A percentile compares a stretch with the other conserved stretches of the same genome.
phyloP scores from a whole-genome alignment of 352 stramenopile species.

The Ochromonadaceae sp. region DNA sequence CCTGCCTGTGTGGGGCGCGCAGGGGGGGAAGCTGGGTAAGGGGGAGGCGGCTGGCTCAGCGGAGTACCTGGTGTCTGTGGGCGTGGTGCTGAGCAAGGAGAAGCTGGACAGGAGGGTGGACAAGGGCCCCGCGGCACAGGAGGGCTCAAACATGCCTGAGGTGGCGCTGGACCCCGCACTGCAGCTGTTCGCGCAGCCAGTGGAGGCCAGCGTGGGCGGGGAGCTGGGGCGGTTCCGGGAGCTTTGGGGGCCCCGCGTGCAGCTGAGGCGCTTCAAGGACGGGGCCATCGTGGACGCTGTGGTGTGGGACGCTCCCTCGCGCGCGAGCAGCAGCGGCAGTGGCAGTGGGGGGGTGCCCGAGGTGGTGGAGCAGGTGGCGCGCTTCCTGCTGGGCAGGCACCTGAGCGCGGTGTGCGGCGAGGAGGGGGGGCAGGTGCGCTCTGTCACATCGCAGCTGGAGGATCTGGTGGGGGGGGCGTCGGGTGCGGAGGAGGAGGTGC shows the following conservation, averaged over 20 bases:
- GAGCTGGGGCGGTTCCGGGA: slow-evolving; percentile 45
- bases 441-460: slow-evolving; percentile 15
- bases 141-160: no score
- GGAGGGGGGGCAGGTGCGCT: not conserved
- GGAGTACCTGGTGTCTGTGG: no score
- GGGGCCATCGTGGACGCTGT: slow-evolving; percentile 65
- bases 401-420: slow-evolving; percentile 11
- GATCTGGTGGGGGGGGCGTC: slow-evolving; percentile 23
- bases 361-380: slow-evolving; percentile 9
- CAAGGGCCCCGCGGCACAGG: not conserved
- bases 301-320: slow-evolving; percentile 55
- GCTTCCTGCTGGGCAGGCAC: slow-evolving; percentile 19
- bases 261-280: slow-evolving; percentile 71
- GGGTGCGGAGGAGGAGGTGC: not conserved
- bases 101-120: not conserved
- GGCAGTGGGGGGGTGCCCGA: not conserved
- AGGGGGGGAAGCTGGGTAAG: no score
- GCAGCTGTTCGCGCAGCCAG: no score
- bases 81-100: not conserved
- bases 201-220: not conserved
- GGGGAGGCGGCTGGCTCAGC: no score
- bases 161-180: no score
- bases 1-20: no score
- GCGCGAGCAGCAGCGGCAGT: slow-evolving; percentile 18
- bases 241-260: slow-evolving; percentile 66